phyloP scores from a whole-genome alignment of 129 eudicot species.

The Flaveria linearis region DNA sequence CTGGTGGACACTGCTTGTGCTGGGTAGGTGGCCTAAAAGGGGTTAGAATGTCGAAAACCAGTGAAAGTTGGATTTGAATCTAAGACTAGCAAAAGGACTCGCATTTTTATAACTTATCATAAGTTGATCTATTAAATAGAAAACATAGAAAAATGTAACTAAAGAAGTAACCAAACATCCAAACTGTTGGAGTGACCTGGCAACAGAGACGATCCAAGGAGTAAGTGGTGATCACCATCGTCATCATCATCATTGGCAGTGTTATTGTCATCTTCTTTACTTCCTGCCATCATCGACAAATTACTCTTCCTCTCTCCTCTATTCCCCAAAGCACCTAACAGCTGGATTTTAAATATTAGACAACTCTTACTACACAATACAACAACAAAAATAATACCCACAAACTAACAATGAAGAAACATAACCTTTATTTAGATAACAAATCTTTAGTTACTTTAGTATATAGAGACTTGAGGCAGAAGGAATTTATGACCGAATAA shows the following conservation, averaged over 20 bases:
- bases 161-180: not conserved
- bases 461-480: not conserved
- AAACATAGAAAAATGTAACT: not conserved
- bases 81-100: not conserved
- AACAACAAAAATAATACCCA: constrained; percentile 11
- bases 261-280: constrained; percentile 27
- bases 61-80: not conserved
- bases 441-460: not conserved
- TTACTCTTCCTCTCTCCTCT: constrained; percentile 37
- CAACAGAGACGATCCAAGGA: constrained; percentile 44
- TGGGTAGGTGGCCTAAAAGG: not conserved
- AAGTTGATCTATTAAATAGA: not conserved
- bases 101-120: not conserved
- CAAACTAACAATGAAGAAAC: not conserved
- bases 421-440: not conserved
- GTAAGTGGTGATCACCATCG: constrained; percentile 36
- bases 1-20: not conserved
- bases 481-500: not conserved
- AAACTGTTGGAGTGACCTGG: constrained; percentile 27
- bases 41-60: not conserved
- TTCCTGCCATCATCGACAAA: constrained; percentile 26
- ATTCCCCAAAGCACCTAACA: constrained; percentile 41
- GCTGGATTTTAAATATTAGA: constrained; percentile 25
- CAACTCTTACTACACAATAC: constrained; percentile 17
- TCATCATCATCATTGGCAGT: constrained; percentile 25